phyloP scores from a whole-genome alignment of 768 basidiomycete species.

The Coprinopsis sp. region DNA sequence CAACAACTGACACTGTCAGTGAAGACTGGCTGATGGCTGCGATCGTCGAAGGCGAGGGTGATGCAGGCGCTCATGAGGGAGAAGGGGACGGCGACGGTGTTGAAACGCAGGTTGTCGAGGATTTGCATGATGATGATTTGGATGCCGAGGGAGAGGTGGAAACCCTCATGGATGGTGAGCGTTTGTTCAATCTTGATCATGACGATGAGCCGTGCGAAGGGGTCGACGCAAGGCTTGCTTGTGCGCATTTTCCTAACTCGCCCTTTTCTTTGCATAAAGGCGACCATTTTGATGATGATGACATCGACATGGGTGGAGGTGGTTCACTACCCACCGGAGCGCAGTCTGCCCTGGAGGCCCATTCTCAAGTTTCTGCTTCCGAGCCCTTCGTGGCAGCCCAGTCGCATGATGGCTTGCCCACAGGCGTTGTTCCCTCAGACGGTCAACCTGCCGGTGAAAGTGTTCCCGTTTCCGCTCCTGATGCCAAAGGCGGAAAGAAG shows the following conservation, averaged over 20 bases:
- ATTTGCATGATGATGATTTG: slow-evolving; percentile 29
- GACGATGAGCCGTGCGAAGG: slow-evolving; percentile 41
- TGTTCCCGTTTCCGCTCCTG: slow-evolving; percentile 12
- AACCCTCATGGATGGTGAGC: slow-evolving; percentile 50
- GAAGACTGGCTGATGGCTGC: slow-evolving; percentile 92
- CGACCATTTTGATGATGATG: slow-evolving; percentile 36
- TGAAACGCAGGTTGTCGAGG: slow-evolving; percentile 30
- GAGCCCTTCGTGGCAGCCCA: not conserved
- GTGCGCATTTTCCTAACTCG: slow-evolving; percentile 59
- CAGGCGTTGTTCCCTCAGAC: not conserved
- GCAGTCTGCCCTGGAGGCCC: slow-evolving; percentile 3
- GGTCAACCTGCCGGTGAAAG: slow-evolving; percentile 7
- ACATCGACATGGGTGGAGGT: slow-evolving; percentile 11
- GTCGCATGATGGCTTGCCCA: not conserved
- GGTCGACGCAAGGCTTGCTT: slow-evolving; percentile 30
- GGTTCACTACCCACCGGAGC: slow-evolving; percentile 12
- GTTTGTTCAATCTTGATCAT: slow-evolving; percentile 28
- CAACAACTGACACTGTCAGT: slow-evolving; percentile 65
- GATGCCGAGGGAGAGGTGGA: slow-evolving; percentile 15
- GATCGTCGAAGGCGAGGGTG: slow-evolving; percentile 68
- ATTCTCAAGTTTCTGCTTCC: not conserved
- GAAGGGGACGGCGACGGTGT: slow-evolving; percentile 44
- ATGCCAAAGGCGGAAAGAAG: no score
- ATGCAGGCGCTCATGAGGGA: slow-evolving; percentile 33
- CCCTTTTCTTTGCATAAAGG: slow-evolving; percentile 37